These are phyloP conservation scores for Peronospora tabacina DNA, from an alignment of 352 stramenopile genomes.

Conservation along the genomic window DNA sequence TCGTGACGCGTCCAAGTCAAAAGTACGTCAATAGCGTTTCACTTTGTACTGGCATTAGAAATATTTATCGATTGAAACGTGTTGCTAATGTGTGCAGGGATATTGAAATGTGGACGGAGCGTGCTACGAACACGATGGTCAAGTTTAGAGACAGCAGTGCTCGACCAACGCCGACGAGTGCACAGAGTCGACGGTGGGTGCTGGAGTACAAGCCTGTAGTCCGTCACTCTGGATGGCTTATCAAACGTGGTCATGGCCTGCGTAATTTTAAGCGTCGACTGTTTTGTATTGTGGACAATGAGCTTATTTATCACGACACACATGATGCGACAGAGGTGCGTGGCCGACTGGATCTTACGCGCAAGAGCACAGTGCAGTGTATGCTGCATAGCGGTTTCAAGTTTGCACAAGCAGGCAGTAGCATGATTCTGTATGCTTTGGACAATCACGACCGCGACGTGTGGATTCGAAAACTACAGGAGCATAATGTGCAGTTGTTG, in stretches of 20 bases:
- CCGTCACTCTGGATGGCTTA: slow-evolving; percentile 78
- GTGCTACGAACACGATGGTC: slow-evolving; percentile 67
- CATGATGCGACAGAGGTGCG: slow-evolving; percentile 72
- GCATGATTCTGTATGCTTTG: slow-evolving; percentile 74
- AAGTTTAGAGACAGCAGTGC: slow-evolving; percentile 41
- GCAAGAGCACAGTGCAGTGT: slow-evolving; percentile 54
- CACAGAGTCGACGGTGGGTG: slow-evolving; percentile 59
- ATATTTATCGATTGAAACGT: slow-evolving; percentile 6
- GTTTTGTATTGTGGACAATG: slow-evolving; percentile 81
- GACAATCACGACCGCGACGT: slow-evolving; percentile 68
- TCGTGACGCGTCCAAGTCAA: slow-evolving; percentile 66
- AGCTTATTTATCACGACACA: slow-evolving; percentile 81
- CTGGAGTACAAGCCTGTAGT: slow-evolving; percentile 82
- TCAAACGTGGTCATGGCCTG: slow-evolving; percentile 73
- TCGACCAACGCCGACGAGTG: slow-evolving; percentile 38
- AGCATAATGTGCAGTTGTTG: slow-evolving; percentile 57
- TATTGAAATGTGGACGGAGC: slow-evolving; percentile 76
- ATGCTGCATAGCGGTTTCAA: slow-evolving; percentile 73
- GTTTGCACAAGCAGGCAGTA: slow-evolving; percentile 58
- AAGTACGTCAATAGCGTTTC: slow-evolving; percentile 26
- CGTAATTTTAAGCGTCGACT: slow-evolving; percentile 81
- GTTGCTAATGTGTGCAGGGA: slow-evolving; percentile 33
- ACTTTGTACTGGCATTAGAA: slow-evolving; percentile 2
- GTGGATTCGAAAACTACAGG: slow-evolving; percentile 80
- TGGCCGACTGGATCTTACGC: slow-evolving; percentile 60